Evolutionary conservation across 73 alveolate species (phyloP).

Genomic region (Paramecium biaurelia): DNA sequence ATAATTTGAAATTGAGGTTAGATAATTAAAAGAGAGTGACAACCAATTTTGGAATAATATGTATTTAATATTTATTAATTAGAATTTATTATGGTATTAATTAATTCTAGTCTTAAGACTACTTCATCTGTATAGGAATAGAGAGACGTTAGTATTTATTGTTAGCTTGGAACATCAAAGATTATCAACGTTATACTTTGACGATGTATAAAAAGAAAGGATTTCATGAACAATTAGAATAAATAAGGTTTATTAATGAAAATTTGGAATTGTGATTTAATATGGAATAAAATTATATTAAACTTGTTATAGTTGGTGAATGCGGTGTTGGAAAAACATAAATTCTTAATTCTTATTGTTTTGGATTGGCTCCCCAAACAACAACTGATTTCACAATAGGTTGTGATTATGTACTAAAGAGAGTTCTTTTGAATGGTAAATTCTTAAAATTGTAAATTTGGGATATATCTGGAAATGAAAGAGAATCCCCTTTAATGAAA

Average conservation of each 20-base stretch:
- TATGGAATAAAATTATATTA: conserved; percentile 44
- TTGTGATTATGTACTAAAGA: conserved; percentile 34
- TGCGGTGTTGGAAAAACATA: conserved; percentile 45
- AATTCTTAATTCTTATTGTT: conserved; percentile 29
- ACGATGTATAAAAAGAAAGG: background rate
- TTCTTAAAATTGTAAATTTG: conserved; percentile 14
- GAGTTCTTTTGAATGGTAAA: background rate
- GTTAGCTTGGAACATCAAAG: conserved; percentile 14
- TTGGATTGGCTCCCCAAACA: background rate
- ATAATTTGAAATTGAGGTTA: background rate
- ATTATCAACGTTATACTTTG: conserved; percentile 3
- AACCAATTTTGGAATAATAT: background rate
- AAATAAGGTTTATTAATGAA: background rate
- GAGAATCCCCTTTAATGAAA: conserved; percentile 4
- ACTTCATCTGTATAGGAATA: background rate
- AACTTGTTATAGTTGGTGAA: conserved; percentile 35
- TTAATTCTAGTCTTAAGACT: background rate
- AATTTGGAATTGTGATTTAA: background rate
- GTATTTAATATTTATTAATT: background rate
- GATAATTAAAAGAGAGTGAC: background rate
- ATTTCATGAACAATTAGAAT: background rate
- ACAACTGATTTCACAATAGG: background rate
- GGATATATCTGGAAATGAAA: conserved; percentile 23
- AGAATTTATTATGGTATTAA: background rate
- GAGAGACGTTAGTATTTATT: background rate